Evolutionary conservation across 768 basidiomycete species (phyloP).

Genomic region (Lentinula sp.): DNA sequence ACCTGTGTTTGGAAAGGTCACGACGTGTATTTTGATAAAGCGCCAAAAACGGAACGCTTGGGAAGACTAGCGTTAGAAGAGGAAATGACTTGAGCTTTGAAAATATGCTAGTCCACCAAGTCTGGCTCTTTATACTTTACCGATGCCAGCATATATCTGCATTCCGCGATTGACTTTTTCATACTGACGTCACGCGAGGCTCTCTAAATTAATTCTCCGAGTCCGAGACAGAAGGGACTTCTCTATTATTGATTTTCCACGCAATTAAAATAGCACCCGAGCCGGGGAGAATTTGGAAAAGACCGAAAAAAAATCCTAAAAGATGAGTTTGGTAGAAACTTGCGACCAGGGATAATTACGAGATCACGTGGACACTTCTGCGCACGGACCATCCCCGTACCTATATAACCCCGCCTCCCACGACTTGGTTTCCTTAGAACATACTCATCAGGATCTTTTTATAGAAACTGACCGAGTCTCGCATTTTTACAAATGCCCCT

Average conservation of each 20-base stretch:
- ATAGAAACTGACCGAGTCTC: slow-evolving; percentile 78
- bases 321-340: too few species aligned
- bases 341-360: not conserved
- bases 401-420: not conserved
- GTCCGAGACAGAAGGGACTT: too few species aligned
- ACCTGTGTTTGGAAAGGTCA: not conserved
- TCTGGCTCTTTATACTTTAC: too few species aligned
- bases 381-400: slow-evolving; percentile 3
- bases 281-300: too few species aligned
- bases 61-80: not conserved
- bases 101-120: not conserved
- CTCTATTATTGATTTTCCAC: too few species aligned
- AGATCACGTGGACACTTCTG: not conserved
- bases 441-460: slow-evolving; percentile 82
- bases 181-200: too few species aligned
- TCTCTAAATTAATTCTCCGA: too few species aligned
- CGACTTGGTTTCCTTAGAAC: slow-evolving; percentile 42
- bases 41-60: slow-evolving; percentile 2
- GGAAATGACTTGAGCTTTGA: not conserved
- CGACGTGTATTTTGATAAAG: not conserved
- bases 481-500: slow-evolving; percentile 75
- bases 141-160: too few species aligned
- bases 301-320: not conserved
- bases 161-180: too few species aligned
- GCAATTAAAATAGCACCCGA: too few species aligned